Base-by-base conservation (phyloP, 805 yeast genomes). In the Metschnikowia gelsemii region DNA sequence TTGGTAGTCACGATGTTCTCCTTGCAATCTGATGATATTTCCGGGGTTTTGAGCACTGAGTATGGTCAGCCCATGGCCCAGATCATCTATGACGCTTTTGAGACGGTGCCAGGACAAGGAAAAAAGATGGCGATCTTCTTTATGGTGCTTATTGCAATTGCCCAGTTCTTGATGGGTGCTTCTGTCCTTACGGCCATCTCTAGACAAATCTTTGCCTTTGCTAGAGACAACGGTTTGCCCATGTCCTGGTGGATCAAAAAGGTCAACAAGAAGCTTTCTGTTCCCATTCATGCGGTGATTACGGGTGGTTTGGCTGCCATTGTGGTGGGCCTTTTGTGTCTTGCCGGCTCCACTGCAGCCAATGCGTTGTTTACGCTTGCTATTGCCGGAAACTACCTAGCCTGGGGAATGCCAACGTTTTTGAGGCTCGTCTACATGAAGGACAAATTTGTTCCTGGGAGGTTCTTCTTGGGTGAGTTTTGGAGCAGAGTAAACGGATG, bases 151-250 rank as follows among this genome's bases (percentile, higher is more conserved):
- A 74, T 80, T 56, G 73, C 80, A 8, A 56, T 72, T 46, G 79
- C 84, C 17, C 87, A 81, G 57, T 79, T 76, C 59, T 62, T 81
- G 40, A 82, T 82, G 87, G 84, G 84, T 13, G 70, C 78, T 18
- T 78, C 84, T 3, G 72, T 77, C 40, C 64, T 80, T 35, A 72
- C 80, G 35, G 87, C 87, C 8, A 73, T 77, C 5, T 80, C 86
- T 4, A 74, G 89, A 60, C 88, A 82, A 59, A 71, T 80, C 36
- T 83, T 84, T 80, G 87, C 88, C 1, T 80, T 82, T 59, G 80
- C 87, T 29, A 76, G 91, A 64, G 91, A 84, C 58, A 80, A 82
- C 52, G 89, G 88, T 12, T 69, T 84, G 42, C 90, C 90, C 7
- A 66, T 80, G 47, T 43, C 50, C 22, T 43, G 50, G 49, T 66